Percentiles rank a stretch among this genome's conserved stretches.
These are phyloP conservation scores for Phialophora verrucosa DNA, from an alignment of 2,329 filamentous ascomycete genomes.

Conservation along the genomic window DNA sequence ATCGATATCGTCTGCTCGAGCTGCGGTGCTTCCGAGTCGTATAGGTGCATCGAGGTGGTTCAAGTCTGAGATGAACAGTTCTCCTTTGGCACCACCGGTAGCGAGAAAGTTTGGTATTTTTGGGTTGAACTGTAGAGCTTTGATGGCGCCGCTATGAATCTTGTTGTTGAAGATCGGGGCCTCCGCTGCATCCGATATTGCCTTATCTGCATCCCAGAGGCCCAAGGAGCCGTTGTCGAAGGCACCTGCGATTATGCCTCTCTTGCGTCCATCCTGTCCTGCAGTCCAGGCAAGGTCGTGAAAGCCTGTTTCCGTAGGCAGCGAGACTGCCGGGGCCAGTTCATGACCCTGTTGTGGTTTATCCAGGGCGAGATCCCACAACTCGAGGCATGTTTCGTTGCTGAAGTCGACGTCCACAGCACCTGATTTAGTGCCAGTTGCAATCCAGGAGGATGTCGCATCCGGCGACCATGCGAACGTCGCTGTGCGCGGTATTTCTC, in stretches of 20 bases:
- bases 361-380: conserved; percentile 92
- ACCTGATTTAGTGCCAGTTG: conserved; percentile 91
- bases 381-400: conserved; percentile 91
- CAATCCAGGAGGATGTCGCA: conserved; percentile 77
- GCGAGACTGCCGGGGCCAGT: conserved; percentile 81
- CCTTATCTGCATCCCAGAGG: conserved; percentile 85
- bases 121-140: conserved; percentile 95
- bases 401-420: conserved; percentile 98
- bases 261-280: conserved; percentile 75
- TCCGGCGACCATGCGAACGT: conserved; percentile 96
- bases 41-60: conserved; percentile 89
- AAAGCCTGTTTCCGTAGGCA: conserved; percentile 90
- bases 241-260: conserved; percentile 91
- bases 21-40: conserved; percentile 83
- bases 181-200: conserved; percentile 65
- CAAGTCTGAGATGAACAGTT: conserved; percentile 93
- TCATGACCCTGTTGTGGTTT: conserved; percentile 76
- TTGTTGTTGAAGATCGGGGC: conserved; percentile 83
- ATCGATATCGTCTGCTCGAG: conserved; percentile 92
- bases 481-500: conserved; percentile 95
- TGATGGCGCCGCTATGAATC: conserved; percentile 91
- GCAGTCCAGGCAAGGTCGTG: conserved; percentile 96
- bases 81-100: conserved; percentile 90
- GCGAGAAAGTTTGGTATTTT: conserved; percentile 88
- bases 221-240: conserved; percentile 93